Evolutionary conservation across 2,329 filamentous ascomycete species (phyloP).

Genomic region (Beauveria varroae): DNA sequence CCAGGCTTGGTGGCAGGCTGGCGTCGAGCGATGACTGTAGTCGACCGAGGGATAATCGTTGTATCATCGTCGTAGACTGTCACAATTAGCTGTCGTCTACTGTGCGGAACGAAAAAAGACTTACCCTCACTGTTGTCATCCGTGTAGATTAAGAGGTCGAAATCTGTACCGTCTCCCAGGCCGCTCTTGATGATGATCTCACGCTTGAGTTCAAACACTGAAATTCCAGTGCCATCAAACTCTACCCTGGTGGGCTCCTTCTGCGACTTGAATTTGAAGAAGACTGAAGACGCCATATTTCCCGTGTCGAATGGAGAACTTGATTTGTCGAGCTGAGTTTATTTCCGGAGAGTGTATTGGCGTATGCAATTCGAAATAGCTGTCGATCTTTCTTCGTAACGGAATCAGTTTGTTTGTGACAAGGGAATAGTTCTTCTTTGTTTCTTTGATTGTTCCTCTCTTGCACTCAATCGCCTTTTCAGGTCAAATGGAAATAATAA

Average conservation of each 20-base stretch:
- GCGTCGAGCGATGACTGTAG: constrained; percentile 82
- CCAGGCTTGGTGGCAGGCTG: constrained; percentile 78
- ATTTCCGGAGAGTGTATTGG: background rate
- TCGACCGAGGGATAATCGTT: constrained; percentile 91
- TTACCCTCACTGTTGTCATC: constrained; percentile 87
- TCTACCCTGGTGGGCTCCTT: constrained; percentile 91
- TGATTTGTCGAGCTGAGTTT: background rate
- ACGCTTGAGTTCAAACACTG: constrained; percentile 96
- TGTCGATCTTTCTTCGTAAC: constrained; percentile 2
- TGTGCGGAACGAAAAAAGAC: constrained; percentile 21
- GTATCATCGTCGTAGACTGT: constrained; percentile 96
- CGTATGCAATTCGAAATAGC: background rate
- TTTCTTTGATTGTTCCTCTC: constrained; percentile 25
- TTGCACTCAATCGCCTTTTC: constrained; percentile 31
- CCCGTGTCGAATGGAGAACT: background rate
- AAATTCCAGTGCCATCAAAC: constrained; percentile 96
- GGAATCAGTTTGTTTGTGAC: constrained; percentile 1
- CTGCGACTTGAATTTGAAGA: constrained; percentile 99
- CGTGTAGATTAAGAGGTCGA: constrained; percentile 89
- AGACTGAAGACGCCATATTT: constrained; percentile 90
- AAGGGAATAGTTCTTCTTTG: constrained; percentile 17
- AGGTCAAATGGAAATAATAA: constrained; percentile 38
- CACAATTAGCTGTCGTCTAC: constrained; percentile 21
- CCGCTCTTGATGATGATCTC: constrained; percentile 95
- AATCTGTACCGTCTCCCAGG: constrained; percentile 90